Base-by-base conservation (phyloP, 306 rosid genomes). In the Benincasa hispida region DNA sequence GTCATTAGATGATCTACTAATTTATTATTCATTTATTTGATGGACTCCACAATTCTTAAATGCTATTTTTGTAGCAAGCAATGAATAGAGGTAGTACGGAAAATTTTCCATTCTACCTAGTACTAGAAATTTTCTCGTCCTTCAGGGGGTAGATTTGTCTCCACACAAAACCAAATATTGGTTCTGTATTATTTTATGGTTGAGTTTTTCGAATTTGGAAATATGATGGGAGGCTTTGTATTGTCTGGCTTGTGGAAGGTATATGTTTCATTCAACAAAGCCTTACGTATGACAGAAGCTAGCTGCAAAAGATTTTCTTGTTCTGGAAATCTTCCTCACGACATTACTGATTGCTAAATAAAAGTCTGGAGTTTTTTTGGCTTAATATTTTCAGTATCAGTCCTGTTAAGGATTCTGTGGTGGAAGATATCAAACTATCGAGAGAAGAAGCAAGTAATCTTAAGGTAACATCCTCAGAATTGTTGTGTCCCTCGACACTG, bases 361-460 rank as follows among this genome's bases (percentile, higher is more conserved):
- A 47, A 24, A 45, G 27, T 57, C 54, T 75, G 67, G 41, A 75
- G 5, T n/a, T 37, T 37, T 61, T 75, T 55, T 24, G 47, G 37
- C 37, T 17, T 37, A 22, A 83, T 78, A 79, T 68, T 90, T 91
- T 80, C 90, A 81, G 89, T 80, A 76, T 86, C 39, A 76, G 83
- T 83, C 87, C 98, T 60, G 83, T 73, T 13, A 82, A 91, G 81
- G 94, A 93, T 65, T 78, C 76, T 72, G 84, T 87, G 32, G 78
- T 84, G 77, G 89, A 87, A 76, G 80, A 39, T 74, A 85, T 81
- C 77, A 87, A 88, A 81, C 82, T 90, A 80, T 86, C 98, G 0
- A 84, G 87, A 79, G 88, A 90, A 84, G 97, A 88, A 72, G 89
- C 90, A 82, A 83, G 82, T 72, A 75, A 69, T 68, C 94, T 93